Evolutionary conservation across 2,329 filamentous ascomycete genomes (phyloP).

Genomic region (Fusarium praegraminearum): DNA sequence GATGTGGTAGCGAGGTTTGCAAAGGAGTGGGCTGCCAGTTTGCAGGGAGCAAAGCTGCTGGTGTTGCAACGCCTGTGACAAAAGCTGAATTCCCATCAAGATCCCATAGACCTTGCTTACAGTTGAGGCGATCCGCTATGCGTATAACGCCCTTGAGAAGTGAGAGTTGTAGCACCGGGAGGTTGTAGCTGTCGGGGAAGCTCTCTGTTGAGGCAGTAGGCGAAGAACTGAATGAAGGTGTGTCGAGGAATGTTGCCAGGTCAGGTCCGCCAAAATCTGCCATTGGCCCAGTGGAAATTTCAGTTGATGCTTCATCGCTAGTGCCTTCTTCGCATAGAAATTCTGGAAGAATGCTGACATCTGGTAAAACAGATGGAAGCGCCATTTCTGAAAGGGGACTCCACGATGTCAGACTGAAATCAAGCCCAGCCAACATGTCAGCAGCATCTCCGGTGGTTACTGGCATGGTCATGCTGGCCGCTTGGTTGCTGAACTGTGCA

Average conservation of each 20-base stretch:
- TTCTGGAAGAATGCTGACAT: constrained; percentile 10
- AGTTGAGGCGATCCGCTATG: constrained; percentile 61
- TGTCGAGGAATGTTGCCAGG: constrained; percentile 38
- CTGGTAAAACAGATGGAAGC: constrained; percentile 37
- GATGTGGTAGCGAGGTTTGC: constrained; percentile 65
- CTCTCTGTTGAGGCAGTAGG: constrained; percentile 40
- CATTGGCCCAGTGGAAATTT: constrained; percentile 1
- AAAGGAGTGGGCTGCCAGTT: constrained; percentile 64
- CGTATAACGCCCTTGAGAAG: constrained; percentile 61
- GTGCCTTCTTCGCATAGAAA: constrained; percentile 23
- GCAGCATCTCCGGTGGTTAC: constrained; percentile 19
- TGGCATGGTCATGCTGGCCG: constrained; percentile 6
- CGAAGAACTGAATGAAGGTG: constrained; percentile 38
- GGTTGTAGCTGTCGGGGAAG: constrained; percentile 61
- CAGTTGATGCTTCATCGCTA: constrained; percentile 4
- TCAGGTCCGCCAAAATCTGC: constrained; percentile 5
- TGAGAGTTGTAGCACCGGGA: constrained; percentile 62
- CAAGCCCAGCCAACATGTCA: constrained; percentile 38
- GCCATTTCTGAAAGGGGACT: constrained; percentile 35
- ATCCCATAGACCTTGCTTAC: constrained; percentile 58
- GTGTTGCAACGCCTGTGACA: constrained; percentile 47
- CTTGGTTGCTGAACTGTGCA: neutral
- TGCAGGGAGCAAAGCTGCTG: constrained; percentile 56
- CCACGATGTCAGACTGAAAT: constrained; percentile 44
- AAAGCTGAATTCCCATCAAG: constrained; percentile 62